A percentile compares a stretch with the other conserved stretches of the same genome.
These are phyloP conservation scores for Brettanomyces bruxellensis DNA, from an alignment of 805 yeast genomes.

Conservation along the genomic window DNA sequence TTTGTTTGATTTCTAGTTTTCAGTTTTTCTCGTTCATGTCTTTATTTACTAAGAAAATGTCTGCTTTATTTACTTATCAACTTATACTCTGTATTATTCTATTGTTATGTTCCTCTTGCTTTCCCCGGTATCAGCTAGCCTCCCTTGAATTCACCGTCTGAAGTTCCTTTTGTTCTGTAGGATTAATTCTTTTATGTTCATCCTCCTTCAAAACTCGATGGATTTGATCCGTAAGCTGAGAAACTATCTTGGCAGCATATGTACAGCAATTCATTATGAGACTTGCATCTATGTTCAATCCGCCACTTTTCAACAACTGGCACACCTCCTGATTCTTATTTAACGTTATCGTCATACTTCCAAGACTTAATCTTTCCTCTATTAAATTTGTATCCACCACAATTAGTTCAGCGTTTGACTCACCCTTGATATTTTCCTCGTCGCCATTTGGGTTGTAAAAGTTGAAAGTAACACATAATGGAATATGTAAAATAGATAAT, in stretches of 20 bases:
- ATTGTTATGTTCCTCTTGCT: neutral
- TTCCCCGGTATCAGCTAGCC: neutral
- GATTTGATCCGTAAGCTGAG: conserved; percentile 55
- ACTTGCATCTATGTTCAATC: conserved; percentile 69
- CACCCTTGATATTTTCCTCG: conserved; percentile 67
- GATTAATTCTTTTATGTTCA: conserved; percentile 21
- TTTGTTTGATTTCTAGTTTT: neutral
- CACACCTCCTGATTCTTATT: conserved; percentile 88
- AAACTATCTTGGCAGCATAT: conserved; percentile 57
- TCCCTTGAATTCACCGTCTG: conserved; percentile 21
- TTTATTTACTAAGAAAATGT: neutral
- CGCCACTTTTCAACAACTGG: conserved; percentile 87
- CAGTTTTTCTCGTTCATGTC: neutral
- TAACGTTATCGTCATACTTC: conserved; percentile 74
- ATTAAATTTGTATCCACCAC: conserved; percentile 67
- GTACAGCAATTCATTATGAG: conserved; percentile 60
- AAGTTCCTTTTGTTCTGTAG: conserved; percentile 17
- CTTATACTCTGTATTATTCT: neutral
- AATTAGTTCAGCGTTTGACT: conserved; percentile 46
- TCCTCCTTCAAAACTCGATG: conserved; percentile 47
- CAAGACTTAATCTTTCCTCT: conserved; percentile 72
- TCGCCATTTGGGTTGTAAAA: conserved; percentile 62
- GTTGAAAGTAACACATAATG: conserved; percentile 84
- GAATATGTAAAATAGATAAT: conserved; percentile 77
- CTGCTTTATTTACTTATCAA: too few species aligned